Conservation (phyloP, 352 stramenopile species). For the Phytophthora kernoviae region DNA sequence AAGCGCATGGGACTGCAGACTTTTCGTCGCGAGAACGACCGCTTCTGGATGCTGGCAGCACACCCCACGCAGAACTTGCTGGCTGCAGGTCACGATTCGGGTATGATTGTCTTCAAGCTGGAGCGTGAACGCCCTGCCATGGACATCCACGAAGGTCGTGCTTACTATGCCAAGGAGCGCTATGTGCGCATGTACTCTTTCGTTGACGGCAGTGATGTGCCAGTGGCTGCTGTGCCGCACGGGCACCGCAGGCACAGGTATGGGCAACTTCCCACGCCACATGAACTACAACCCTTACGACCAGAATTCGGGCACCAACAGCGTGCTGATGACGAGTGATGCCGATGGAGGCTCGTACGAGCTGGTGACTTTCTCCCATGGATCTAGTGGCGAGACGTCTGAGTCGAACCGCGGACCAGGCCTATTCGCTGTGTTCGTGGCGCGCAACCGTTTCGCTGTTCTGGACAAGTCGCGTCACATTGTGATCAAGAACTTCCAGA, state of each 20-base stretch:
- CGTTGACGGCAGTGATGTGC: slow-evolving; percentile 75
- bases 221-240: slow-evolving; percentile 75
- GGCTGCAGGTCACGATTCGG: slow-evolving; percentile 98
- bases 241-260: slow-evolving; percentile 72
- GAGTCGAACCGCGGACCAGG: slow-evolving; percentile 95
- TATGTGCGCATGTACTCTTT: slow-evolving; percentile 98
- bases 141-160: slow-evolving; percentile 80
- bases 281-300: slow-evolving; percentile 98
- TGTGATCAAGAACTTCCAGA: slow-evolving; percentile 99
- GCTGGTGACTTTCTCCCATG: slow-evolving; percentile 94
- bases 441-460: slow-evolving; percentile 97
- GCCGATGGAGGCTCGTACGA: slow-evolving; percentile 98
- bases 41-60: slow-evolving; percentile 98
- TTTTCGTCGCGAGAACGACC: slow-evolving; percentile 98
- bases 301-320: slow-evolving; percentile 79
- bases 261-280: slow-evolving; percentile 94
- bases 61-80: slow-evolving; percentile 98
- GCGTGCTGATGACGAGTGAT: slow-evolving; percentile 95
- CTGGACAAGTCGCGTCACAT: slow-evolving; percentile 97
- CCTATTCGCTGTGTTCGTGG: slow-evolving; percentile 97
- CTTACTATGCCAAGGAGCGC: slow-evolving; percentile 98
- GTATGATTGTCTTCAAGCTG: slow-evolving; percentile 99
- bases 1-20: slow-evolving; percentile 99
- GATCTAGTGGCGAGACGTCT: slow-evolving; percentile 76
- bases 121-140: slow-evolving; percentile 97